phyloP scores from a whole-genome alignment of 768 basidiomycete species.

The Lentinus brumalis region DNA sequence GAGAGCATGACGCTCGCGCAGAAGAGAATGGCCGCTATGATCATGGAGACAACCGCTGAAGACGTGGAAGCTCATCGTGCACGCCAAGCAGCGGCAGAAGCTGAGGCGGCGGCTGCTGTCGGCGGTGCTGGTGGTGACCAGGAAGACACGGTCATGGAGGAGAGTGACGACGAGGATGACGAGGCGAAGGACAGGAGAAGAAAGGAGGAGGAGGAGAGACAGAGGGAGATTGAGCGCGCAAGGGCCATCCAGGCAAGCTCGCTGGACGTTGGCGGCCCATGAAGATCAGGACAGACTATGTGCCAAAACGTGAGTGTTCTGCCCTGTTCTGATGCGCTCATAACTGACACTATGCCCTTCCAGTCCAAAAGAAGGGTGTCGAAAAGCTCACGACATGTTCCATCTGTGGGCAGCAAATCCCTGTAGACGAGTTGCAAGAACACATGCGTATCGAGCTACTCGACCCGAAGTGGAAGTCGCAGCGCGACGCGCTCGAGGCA shows the following conservation, averaged over 20 bases:
- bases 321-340: constrained; percentile 3
- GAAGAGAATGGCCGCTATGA: constrained; percentile 97
- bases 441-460: constrained; percentile 98
- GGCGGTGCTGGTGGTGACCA: constrained; percentile 62
- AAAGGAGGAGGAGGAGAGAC: constrained; percentile 71
- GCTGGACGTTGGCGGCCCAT: constrained; percentile 72
- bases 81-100: constrained; percentile 82
- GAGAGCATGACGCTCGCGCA: constrained; percentile 96
- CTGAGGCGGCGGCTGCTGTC: constrained; percentile 81
- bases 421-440: constrained; percentile 93
- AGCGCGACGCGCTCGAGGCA: constrained; percentile 84
- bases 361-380: constrained; percentile 72
- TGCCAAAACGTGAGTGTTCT: constrained; percentile 74
- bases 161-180: constrained; percentile 81
- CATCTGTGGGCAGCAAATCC: constrained; percentile 94
- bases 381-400: constrained; percentile 83
- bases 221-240: constrained; percentile 73
- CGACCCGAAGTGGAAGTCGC: constrained; percentile 98
- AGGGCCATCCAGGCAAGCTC: constrained; percentile 80
- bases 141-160: constrained; percentile 75
- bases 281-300: constrained; percentile 96
- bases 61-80: constrained; percentile 83
- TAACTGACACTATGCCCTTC: background rate
- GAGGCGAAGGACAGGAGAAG: constrained; percentile 58
- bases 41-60: constrained; percentile 92